A percentile compares a stretch with the other conserved stretches of the same genome.
phyloP scores from a whole-genome alignment of 1,284 basidiomycete genomes.

The Gomphus bonarii region DNA sequence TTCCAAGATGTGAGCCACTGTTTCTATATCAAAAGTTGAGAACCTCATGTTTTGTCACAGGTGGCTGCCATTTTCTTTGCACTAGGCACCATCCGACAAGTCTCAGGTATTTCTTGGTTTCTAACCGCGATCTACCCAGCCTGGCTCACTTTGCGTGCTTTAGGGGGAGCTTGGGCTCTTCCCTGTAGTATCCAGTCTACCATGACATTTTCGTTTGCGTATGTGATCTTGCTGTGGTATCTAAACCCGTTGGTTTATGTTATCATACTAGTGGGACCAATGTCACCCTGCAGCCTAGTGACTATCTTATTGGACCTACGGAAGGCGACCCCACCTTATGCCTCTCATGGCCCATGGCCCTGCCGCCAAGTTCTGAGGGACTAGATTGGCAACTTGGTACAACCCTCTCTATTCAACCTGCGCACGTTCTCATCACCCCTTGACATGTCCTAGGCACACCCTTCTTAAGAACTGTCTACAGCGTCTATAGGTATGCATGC shows the following conservation, averaged over 20 bases:
- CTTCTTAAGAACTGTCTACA: conserved; percentile 76
- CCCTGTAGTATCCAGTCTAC: conserved; percentile 63
- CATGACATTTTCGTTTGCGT: conserved; percentile 72
- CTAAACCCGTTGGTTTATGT: not conserved
- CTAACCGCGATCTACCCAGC: not conserved
- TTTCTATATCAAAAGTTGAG: not conserved
- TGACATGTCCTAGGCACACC: conserved; percentile 42
- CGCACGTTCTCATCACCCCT: not conserved
- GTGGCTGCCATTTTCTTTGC: conserved; percentile 57
- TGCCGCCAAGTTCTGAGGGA: conserved; percentile 57
- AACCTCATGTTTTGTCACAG: conserved; percentile 24
- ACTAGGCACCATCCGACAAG: conserved; percentile 14
- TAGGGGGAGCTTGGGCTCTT: conserved; percentile 71
- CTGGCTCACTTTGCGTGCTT: not conserved
- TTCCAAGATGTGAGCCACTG: conserved; percentile 50
- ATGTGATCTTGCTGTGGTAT: conserved; percentile 15
- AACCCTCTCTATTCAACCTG: not conserved
- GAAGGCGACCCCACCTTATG: conserved; percentile 59
- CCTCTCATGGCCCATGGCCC: conserved; percentile 72
- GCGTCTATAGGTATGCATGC: conserved; percentile 57
- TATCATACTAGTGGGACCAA: conserved; percentile 35
- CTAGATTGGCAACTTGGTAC: conserved; percentile 80
- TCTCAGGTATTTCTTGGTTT: not conserved
- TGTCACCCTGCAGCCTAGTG: conserved; percentile 65
- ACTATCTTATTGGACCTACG: conserved; percentile 74